Percentiles rank a stretch among this genome's conserved stretches.
Conservation (phyloP, 2,329 filamentous ascomycete genomes). For the Xylariaceae sp. region DNA sequence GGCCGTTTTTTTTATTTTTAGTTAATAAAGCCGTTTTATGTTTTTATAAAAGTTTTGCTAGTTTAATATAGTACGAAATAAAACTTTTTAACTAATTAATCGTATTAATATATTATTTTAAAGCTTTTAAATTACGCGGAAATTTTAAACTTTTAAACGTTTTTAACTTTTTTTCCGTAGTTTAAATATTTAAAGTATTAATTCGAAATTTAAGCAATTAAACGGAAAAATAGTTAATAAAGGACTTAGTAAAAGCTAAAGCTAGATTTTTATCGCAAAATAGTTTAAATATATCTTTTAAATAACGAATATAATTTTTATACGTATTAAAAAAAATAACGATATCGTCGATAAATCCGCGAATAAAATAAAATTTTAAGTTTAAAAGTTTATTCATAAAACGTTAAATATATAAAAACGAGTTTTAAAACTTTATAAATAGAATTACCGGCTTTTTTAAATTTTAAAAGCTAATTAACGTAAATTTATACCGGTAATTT, state of each 20-base stretch:
- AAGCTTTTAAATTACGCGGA: conserved; percentile 1
- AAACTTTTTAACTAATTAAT: neutral
- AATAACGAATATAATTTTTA: conserved; percentile 2
- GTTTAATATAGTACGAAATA: neutral
- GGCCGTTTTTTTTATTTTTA: neutral
- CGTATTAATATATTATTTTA: neutral
- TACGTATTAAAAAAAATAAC: conserved; percentile 1
- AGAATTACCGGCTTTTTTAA: neutral
- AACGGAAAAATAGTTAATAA: conserved; percentile 1
- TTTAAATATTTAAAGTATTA: neutral
- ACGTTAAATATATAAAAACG: conserved; percentile 2
- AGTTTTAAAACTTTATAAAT: neutral
- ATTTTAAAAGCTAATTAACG: neutral
- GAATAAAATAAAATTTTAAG: neutral
- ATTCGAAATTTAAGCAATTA: neutral
- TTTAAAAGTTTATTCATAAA: neutral
- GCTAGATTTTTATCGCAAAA: neutral
- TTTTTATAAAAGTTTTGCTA: conserved; percentile 1
- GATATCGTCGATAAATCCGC: conserved; percentile 1
- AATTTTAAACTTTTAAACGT: neutral
- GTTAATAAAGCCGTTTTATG: neutral
- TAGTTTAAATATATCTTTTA: neutral
- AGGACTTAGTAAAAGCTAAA: neutral
- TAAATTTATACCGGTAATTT: neutral
- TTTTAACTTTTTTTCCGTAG: conserved; percentile 1